Base-by-base conservation (phyloP, 169 alveolate genomes). In the Condylostoma magnum region DNA sequence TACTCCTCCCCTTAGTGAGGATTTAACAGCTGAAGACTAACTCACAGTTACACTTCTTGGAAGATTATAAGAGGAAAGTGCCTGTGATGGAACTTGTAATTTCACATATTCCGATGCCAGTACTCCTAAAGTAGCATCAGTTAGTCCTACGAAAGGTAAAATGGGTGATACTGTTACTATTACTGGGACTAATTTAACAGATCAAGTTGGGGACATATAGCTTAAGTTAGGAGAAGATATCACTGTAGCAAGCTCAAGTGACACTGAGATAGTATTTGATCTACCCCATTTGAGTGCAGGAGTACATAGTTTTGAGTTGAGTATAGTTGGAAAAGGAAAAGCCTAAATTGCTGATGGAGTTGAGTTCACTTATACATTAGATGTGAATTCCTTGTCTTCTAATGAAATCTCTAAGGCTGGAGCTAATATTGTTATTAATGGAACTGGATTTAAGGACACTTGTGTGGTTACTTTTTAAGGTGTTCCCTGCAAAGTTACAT, bases 381-480 rank as follows among this genome's bases (percentile, higher is more conserved):
- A 5, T 57, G 69, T 57, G 2, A 18, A 18, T 15, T 18, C 18
- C 0, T 34, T 63, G 33, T 20, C 4, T 41, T 57, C 73, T 3
- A 41, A n/a, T 18, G 36, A 38, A 4, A 25, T 63, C n/a, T 63
- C 73, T 20, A 54, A 63, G n/a, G 73, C 58, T 27, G 73, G 73
- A 44, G 73, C 27, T 22, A 25, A 22, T 4, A 34, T 63, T n/a
- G 46, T 57, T 20, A 44, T 63, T n/a, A 12, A 41, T 1, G 73
- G 73, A 4, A 41, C 73, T 25, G 54, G 58, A 5, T 57, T 63
- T 12, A 22, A 27, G 15, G 57, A 44, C 4, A 34, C 38, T 3
- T 6, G 22, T 5, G 46, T 28, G 2, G 73, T 63, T 5, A 15
- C 15, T 12, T 12, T 63, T 6, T 63, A 57, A 3, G 44, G 44